phyloP scores from a whole-genome alignment of 108 stramenopile genomes.

The Phaeodactylum tricornutum region DNA sequence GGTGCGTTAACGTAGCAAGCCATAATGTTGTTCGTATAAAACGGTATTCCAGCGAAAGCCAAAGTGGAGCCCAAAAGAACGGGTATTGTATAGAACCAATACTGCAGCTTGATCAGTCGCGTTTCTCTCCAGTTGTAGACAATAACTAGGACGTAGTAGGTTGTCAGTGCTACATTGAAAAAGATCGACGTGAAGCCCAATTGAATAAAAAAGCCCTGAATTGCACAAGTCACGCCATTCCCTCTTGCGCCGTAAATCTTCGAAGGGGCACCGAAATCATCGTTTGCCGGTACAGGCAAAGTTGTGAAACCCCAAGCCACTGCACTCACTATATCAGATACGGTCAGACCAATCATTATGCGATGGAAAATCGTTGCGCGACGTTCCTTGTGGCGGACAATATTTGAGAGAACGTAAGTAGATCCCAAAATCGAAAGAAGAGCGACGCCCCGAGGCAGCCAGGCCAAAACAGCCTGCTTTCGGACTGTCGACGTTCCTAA shows the following conservation, averaged over 20 bases:
- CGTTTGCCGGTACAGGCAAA: conserved; percentile 1
- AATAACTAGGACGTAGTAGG: conserved; percentile 44
- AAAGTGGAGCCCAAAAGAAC: neutral
- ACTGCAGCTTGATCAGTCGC: conserved; percentile 3
- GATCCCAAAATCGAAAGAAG: neutral
- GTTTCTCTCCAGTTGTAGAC: conserved; percentile 16
- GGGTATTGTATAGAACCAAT: neutral
- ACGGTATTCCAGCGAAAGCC: conserved; percentile 1
- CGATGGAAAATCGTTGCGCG: conserved; percentile 1
- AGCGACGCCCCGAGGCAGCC: conserved; percentile 1
- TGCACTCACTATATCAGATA: neutral
- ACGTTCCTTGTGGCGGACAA: neutral
- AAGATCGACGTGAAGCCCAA: conserved; percentile 23
- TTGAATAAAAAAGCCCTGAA: conserved; percentile 50
- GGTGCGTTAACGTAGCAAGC: neutral
- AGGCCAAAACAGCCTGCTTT: neutral
- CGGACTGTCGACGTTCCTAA: conserved; percentile 1
- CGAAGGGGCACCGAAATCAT: neutral
- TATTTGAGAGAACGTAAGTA: neutral
- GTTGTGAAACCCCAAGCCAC: conserved; percentile 6
- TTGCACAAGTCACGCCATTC: conserved; percentile 26
- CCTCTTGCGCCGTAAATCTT: conserved; percentile 29
- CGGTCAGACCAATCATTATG: neutral
- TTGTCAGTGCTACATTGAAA: conserved; percentile 30
- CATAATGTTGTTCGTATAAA: neutral